Conservation (phyloP, 2,329 filamentous ascomycete species). For the Coniella lustricola region DNA sequence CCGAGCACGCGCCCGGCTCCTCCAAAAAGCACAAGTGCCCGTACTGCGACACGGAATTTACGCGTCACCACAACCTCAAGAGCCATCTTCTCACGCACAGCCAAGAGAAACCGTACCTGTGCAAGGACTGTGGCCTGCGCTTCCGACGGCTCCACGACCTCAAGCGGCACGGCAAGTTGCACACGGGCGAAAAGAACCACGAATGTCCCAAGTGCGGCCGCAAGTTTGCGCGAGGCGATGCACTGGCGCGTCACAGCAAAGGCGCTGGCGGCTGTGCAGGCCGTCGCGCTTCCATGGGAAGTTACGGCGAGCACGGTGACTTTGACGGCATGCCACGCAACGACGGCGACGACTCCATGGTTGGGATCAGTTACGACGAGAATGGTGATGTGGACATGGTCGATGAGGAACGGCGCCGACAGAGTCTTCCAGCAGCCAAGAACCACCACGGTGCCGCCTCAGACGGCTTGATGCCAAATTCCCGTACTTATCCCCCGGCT, state of each 20-base stretch:
- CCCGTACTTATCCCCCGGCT: constrained; percentile 74
- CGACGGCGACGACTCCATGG: constrained; percentile 51
- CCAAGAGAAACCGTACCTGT: constrained; percentile 96
- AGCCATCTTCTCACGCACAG: constrained; percentile 95
- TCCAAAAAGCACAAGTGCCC: constrained; percentile 92
- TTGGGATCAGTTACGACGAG: constrained; percentile 49
- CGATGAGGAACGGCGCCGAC: constrained; percentile 53
- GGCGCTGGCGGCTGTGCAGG: constrained; percentile 93
- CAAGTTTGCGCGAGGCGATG: constrained; percentile 91
- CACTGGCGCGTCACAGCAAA: constrained; percentile 89
- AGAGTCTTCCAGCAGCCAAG: constrained; percentile 70
- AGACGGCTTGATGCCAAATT: constrained; percentile 51
- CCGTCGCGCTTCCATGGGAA: constrained; percentile 75
- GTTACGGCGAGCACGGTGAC: constrained; percentile 74
- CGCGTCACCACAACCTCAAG: constrained; percentile 93
- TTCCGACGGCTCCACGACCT: constrained; percentile 91
- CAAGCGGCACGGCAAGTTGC: constrained; percentile 92
- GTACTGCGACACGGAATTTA: constrained; percentile 95
- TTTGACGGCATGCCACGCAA: constrained; percentile 45
- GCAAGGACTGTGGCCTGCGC: constrained; percentile 84
- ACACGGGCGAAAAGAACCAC: constrained; percentile 92
- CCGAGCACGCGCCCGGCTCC: constrained; percentile 56
- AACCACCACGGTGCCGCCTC: constrained; percentile 57
- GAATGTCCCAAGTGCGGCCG: constrained; percentile 91
- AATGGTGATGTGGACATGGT: constrained; percentile 55